Conservation (phyloP, 495 filamentous ascomycete genomes). For the Xylaria castorea region DNA sequence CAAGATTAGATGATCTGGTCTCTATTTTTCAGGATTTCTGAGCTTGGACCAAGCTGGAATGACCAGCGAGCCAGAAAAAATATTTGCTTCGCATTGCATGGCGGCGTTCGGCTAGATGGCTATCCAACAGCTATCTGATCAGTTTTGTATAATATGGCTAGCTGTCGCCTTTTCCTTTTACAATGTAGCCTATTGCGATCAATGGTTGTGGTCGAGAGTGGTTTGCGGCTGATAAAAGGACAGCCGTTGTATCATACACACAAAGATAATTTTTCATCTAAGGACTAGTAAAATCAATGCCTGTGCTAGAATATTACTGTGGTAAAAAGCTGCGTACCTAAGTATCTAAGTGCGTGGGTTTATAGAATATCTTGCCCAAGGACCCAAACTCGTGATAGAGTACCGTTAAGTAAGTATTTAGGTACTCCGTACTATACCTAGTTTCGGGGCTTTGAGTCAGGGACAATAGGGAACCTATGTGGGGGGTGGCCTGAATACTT, state of each 20-base stretch:
- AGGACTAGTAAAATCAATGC: background rate
- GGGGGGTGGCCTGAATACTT: background rate
- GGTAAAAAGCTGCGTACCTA: background rate
- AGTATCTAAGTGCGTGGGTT: background rate
- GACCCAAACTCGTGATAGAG: background rate
- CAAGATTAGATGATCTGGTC: constrained; percentile 82
- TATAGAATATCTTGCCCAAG: background rate
- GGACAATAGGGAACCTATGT: background rate
- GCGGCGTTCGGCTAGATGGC: constrained; percentile 36
- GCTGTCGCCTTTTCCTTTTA: background rate
- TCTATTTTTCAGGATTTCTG: constrained; percentile 83
- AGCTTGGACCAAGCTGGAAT: constrained; percentile 30
- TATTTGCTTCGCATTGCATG: constrained; percentile 39
- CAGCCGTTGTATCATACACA: constrained; percentile 12
- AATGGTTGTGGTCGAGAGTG: background rate
- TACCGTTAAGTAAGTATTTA: too few species aligned
- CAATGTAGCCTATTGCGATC: constrained; percentile 1
- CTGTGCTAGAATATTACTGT: background rate
- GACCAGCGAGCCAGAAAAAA: constrained; percentile 21
- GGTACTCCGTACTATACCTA: too few species aligned
- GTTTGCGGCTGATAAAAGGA: background rate
- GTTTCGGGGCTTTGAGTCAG: background rate
- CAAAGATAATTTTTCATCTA: background rate
- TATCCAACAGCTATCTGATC: constrained; percentile 28
- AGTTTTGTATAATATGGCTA: constrained; percentile 31